Conservation (phyloP, 148 eudicot species). For the Vaccinium corymbosum region DNA sequence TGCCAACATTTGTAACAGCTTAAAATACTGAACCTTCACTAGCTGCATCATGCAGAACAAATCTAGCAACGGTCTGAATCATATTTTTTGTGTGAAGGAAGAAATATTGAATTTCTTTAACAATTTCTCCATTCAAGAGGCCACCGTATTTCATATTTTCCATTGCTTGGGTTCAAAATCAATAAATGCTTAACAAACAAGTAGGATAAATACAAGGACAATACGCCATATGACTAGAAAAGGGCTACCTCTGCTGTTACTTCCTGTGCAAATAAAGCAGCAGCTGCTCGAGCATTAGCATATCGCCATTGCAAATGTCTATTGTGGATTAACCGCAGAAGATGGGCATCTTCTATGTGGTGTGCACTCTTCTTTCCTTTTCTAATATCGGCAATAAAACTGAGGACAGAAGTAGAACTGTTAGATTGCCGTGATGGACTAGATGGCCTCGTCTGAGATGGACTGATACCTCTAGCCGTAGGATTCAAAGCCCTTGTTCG, state of each 20-base stretch:
- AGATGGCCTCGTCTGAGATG: constrained; percentile 63
- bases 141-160: not conserved
- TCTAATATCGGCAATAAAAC: constrained; percentile 77
- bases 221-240: constrained; percentile 9
- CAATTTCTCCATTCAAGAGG: not conserved
- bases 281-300: constrained; percentile 74
- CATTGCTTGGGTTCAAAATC: not conserved
- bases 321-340: constrained; percentile 70
- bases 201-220: not conserved
- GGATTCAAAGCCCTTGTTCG: constrained; percentile 48
- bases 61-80: not conserved
- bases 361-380: constrained; percentile 67
- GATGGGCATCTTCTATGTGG: constrained; percentile 88
- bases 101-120: not conserved
- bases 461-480: constrained; percentile 51
- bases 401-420: constrained; percentile 78
- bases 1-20: not conserved
- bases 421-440: constrained; percentile 65
- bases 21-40: not conserved
- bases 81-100: not conserved
- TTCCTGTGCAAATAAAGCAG: constrained; percentile 50
- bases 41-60: constrained; percentile 3
- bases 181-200: not conserved
- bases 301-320: constrained; percentile 88
- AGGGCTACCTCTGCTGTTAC: constrained; percentile 54